These are phyloP conservation scores for Penicillium samsonianum DNA, from an alignment of 495 filamentous ascomycete genomes.

Conservation along the genomic window DNA sequence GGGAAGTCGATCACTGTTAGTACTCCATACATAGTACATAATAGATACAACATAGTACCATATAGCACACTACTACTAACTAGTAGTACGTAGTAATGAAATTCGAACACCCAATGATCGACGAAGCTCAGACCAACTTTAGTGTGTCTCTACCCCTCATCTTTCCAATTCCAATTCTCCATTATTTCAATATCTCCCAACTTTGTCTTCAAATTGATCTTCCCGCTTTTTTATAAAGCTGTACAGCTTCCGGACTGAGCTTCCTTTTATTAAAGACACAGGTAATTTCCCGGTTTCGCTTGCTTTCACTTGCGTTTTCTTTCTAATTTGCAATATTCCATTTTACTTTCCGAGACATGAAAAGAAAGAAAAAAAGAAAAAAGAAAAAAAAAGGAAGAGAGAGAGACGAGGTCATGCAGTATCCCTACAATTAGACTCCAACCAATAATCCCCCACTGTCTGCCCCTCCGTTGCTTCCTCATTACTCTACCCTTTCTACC, in stretches of 20 bases:
- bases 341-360: neutral
- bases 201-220: neutral
- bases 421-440: slow-evolving; percentile 30
- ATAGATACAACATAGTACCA: no score
- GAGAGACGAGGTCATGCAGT: slow-evolving; percentile 7
- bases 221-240: neutral
- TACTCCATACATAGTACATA: neutral
- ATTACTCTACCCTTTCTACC: neutral
- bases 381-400: neutral
- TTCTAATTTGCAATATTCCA: neutral
- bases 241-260: neutral
- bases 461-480: slow-evolving; percentile 13
- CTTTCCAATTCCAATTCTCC: slow-evolving; percentile 9
- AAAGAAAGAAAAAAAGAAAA: neutral
- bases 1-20: slow-evolving; percentile 3
- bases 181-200: neutral
- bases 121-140: slow-evolving; percentile 22
- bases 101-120: slow-evolving; percentile 1
- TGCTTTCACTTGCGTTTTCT: neutral
- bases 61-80: no score
- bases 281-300: neutral
- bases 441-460: slow-evolving; percentile 28
- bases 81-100: neutral
- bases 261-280: neutral
- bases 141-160: slow-evolving; percentile 14